phyloP scores from a whole-genome alignment of 164 flowering plant genomes.

The Nymphaea thermarum region DNA sequence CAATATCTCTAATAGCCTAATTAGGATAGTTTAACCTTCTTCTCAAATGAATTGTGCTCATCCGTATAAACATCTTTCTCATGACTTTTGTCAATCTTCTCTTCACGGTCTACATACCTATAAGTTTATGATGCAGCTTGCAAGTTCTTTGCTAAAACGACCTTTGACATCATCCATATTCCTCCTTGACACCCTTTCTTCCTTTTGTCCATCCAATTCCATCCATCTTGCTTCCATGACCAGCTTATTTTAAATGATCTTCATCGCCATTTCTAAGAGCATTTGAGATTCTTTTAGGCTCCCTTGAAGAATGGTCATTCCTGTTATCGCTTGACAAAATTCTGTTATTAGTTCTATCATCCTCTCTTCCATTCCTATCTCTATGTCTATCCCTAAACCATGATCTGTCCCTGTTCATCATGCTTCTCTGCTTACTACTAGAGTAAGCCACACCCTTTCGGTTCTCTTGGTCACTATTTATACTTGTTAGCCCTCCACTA shows the following conservation, averaged over 20 bases:
- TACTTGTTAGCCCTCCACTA: constrained; percentile 26
- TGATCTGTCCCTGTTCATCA: constrained; percentile 17
- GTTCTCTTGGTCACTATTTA: constrained; percentile 32
- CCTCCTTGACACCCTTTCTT: constrained; percentile 24
- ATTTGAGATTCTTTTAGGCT: constrained; percentile 19
- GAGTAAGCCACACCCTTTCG: constrained; percentile 24
- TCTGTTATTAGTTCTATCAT: constrained; percentile 29
- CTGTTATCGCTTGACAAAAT: constrained; percentile 32
- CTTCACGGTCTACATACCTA: constrained; percentile 4
- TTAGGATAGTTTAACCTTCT: constrained; percentile 31
- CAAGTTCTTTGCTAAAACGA: constrained; percentile 13
- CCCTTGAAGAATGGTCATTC: constrained; percentile 19
- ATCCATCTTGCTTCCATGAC: constrained; percentile 15
- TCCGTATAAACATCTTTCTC: constrained; percentile 17
- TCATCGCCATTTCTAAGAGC: constrained; percentile 20
- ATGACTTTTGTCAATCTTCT: constrained; percentile 7
- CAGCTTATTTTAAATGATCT: constrained; percentile 21
- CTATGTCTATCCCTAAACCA: constrained; percentile 27
- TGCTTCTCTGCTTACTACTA: constrained; percentile 21
- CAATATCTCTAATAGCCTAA: constrained; percentile 13
- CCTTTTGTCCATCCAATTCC: constrained; percentile 26
- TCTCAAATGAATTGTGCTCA: constrained; percentile 29
- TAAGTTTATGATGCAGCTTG: constrained; percentile 2
- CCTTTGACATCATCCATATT: constrained; percentile 24
- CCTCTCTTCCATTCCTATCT: constrained; percentile 25